Evolutionary conservation across 2,329 filamentous ascomycete species (phyloP).

Genomic region (Colletotrichum sp.): DNA sequence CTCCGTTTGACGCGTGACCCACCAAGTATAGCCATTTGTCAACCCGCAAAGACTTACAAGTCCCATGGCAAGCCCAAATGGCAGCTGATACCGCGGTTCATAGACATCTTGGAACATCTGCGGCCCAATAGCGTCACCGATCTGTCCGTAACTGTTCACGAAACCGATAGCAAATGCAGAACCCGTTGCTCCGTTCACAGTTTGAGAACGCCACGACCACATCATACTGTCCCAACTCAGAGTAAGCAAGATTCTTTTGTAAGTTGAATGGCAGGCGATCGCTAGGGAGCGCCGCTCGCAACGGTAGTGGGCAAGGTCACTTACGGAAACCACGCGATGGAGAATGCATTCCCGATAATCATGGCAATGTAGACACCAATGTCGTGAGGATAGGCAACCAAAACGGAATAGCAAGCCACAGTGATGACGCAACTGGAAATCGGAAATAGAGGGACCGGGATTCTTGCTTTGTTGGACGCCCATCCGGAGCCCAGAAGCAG

Average conservation of each 20-base stretch:
- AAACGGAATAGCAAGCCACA: background rate
- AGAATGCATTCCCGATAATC: background rate
- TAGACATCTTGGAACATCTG: background rate
- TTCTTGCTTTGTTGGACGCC: background rate
- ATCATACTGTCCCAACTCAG: background rate
- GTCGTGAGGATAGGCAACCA: background rate
- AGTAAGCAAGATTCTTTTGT: rapidly evolving
- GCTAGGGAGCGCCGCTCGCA: background rate
- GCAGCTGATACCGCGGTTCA: background rate
- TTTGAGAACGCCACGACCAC: background rate
- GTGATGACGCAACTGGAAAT: background rate
- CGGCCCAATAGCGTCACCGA: background rate
- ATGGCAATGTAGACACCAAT: background rate
- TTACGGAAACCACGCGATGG: background rate
- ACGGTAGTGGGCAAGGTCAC: background rate
- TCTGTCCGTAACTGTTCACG: background rate
- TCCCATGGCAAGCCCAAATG: background rate
- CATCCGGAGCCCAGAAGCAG: background rate
- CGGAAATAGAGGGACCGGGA: background rate
- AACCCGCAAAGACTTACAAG: background rate
- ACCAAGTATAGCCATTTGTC: background rate
- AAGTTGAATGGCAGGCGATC: rapidly evolving
- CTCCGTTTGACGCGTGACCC: background rate
- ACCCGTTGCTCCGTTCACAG: background rate
- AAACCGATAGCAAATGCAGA: background rate